These are phyloP conservation scores for Diaporthe citriasiana DNA, from an alignment of 2,329 filamentous ascomycete genomes.

Conservation along the genomic window DNA sequence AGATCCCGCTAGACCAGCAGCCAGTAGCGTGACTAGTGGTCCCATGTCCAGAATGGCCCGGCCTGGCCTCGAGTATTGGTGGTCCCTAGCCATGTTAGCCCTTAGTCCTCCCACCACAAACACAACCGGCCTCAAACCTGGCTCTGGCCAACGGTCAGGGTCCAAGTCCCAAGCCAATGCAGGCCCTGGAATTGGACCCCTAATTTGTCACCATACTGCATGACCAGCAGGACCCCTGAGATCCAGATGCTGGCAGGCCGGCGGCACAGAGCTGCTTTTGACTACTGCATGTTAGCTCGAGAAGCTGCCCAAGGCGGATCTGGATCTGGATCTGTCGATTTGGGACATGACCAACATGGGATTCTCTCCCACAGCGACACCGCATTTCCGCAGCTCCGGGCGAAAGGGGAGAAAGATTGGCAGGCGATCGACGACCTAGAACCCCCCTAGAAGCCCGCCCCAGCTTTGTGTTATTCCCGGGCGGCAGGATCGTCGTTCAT, in stretches of 20 bases:
- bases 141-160: neutral
- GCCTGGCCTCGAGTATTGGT: neutral
- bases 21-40: neutral
- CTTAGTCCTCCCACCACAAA: neutral
- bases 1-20: constrained; percentile 3
- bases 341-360: constrained; percentile 16
- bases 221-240: constrained; percentile 6
- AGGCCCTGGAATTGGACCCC: constrained; percentile 15
- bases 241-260: neutral
- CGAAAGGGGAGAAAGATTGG: constrained; percentile 2
- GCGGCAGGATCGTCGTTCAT: constrained; percentile 14
- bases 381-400: constrained; percentile 14
- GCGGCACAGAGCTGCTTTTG: neutral
- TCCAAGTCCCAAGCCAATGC: neutral
- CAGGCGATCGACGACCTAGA: constrained; percentile 27
- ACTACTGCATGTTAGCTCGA: constrained; percentile 4
- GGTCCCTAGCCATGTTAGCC: constrained; percentile 14
- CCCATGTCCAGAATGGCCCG: neutral
- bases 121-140: neutral
- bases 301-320: neutral
- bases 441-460: neutral
- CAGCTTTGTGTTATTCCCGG: constrained; percentile 10
- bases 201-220: neutral
- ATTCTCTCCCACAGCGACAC: neutral
- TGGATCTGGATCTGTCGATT: constrained; percentile 11